Percentiles rank a stretch among this genome's conserved stretches.
Conservation (phyloP, 345 rosid species). For the Erucastrum elatum region DNA sequence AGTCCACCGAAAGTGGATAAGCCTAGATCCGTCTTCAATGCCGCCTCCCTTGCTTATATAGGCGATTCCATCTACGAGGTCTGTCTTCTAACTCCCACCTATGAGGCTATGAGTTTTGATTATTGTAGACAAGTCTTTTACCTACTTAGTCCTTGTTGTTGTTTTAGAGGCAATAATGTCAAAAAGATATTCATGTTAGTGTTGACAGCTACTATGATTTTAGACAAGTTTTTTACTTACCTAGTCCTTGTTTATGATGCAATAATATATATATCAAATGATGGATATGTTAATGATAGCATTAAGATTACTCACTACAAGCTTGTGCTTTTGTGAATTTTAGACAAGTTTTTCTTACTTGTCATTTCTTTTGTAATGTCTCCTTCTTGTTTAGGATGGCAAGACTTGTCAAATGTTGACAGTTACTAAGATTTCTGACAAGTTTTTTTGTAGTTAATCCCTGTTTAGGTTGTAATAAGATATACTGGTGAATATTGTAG, state of each 20-base stretch:
- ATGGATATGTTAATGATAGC: too few species aligned
- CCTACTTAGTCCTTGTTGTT: not conserved
- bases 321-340: too few species aligned
- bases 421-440: not conserved
- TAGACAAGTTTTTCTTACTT: too few species aligned
- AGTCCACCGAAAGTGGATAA: conserved; percentile 40
- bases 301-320: too few species aligned
- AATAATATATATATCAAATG: too few species aligned
- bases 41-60: conserved; percentile 40
- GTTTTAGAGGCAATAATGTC: not conserved
- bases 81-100: not conserved
- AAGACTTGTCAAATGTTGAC: not conserved
- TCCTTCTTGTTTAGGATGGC: too few species aligned
- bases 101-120: not conserved
- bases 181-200: not conserved
- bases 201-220: not conserved
- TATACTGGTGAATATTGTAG: not conserved
- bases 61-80: conserved; percentile 92
- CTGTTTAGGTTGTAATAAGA: not conserved
- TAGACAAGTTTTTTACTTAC: not conserved
- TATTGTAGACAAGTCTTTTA: not conserved
- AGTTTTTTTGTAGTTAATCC: not conserved
- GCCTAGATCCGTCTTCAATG: conserved; percentile 43
- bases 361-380: too few species aligned
- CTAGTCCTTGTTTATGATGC: too few species aligned